Evolutionary conservation across 1,284 basidiomycete species (phyloP).

Genomic region (Cutaneotrichosporon cyanovorans): DNA sequence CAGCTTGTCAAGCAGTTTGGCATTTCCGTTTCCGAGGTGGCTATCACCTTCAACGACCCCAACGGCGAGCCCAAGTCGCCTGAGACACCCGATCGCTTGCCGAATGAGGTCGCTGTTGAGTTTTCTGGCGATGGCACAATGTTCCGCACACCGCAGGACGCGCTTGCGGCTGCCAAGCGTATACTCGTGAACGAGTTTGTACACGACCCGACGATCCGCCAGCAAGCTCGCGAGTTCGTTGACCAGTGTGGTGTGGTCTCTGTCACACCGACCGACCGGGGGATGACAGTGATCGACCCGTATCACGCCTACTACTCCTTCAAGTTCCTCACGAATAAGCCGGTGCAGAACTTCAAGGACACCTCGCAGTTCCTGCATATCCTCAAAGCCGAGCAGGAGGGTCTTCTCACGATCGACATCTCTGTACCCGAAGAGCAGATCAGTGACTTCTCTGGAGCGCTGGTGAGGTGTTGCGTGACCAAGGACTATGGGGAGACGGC

Average conservation of each 20-base stretch:
- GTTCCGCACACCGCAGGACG: slow-evolving; percentile 28
- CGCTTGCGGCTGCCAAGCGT: slow-evolving; percentile 55
- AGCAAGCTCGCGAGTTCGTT: slow-evolving; percentile 71
- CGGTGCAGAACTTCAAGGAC: slow-evolving; percentile 62
- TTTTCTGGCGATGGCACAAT: slow-evolving; percentile 31
- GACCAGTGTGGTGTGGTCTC: slow-evolving; percentile 69
- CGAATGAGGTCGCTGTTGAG: slow-evolving; percentile 40
- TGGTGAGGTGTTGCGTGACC: slow-evolving; percentile 77
- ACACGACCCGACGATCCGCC: slow-evolving; percentile 81
- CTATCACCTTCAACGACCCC: slow-evolving; percentile 33
- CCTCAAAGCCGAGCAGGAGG: slow-evolving; percentile 80
- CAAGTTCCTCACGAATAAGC: slow-evolving; percentile 87
- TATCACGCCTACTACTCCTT: slow-evolving; percentile 88
- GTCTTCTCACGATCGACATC: slow-evolving; percentile 72
- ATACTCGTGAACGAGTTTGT: slow-evolving; percentile 86
- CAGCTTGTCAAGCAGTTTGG: slow-evolving; percentile 39
- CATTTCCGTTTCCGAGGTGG: slow-evolving; percentile 30
- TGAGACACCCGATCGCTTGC: slow-evolving; percentile 34
- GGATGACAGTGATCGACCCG: slow-evolving; percentile 82
- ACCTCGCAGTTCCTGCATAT: slow-evolving; percentile 82
- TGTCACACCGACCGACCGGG: slow-evolving; percentile 82
- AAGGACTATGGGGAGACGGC: slow-evolving; percentile 79
- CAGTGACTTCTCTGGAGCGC: slow-evolving; percentile 54
- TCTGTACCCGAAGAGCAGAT: slow-evolving; percentile 55
- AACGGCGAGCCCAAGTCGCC: slow-evolving; percentile 23